Evolutionary conservation across 805 yeast species (phyloP), one percentile per base, ranked within the genome.

Genomic region (Zygoascus tannicola): DNA sequence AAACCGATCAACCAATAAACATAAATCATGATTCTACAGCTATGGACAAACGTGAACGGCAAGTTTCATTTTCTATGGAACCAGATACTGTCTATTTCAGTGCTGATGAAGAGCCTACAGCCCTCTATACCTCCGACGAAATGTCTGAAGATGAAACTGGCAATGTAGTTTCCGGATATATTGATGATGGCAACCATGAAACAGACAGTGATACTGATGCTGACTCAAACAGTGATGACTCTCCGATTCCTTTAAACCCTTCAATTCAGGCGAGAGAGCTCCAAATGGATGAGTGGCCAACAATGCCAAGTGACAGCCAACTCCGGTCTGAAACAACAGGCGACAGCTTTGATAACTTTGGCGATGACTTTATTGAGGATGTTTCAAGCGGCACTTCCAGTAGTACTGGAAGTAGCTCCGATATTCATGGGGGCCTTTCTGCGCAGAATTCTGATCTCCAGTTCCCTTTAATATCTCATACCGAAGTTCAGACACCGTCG

Each of bases 181-280:
- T 26, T 12, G 30, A 26, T 12, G 12, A 7, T 26, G 30, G 7
- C 12, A 26, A 26, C 12, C 30, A 26, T 12, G 10, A 26, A 26
- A 7, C 7, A 26, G 30, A 26, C 12, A 26, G 12, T 26, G 51
- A 48, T 22, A 38, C 43, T 14, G 51, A 49, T 22, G 33, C 40
- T 19, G 43, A 33, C 38, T n/a, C 38, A 12, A 44, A 40, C 7
- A 44, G 41, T 23, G 48, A 38, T n/a, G 42, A 20, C 10, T 26
- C 30, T 26, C 30, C 30, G 12, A 8, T 26, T 8, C 7, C 10
- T 8, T 8, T 26, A 12, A 8, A 26, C 12, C 10, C 30, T 12
- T 7, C 10, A 8, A 26, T 26, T 26, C 30, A 26, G 30, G 30
- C 7, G 7, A 7, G 30, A 26, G 30, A 26, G 12, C 10, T 26